Base-by-base conservation (phyloP, 2,329 filamentous ascomycete genomes). In the Endoconidiophora polonica region DNA sequence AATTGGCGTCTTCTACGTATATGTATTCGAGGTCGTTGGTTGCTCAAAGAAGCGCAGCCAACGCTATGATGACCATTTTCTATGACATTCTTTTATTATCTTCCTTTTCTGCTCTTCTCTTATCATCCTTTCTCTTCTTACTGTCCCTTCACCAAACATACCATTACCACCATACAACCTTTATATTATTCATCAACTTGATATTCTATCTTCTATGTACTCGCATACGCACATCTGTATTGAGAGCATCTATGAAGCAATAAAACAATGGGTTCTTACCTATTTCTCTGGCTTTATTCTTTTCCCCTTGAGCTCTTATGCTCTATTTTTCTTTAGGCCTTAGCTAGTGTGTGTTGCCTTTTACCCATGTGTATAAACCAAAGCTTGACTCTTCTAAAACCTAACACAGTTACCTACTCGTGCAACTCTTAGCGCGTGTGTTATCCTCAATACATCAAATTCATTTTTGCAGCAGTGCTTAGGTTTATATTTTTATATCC, bases 11-110 rank as follows among this genome's bases (percentile, higher is more conserved):
- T 33, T 33, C 26, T 33, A 33, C 26, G 16, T 18, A 20, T 22
- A 14, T 43, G 20, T 24, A 43, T 24, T 22, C 40, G 16, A 48
- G 46, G 38, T 48, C 39, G 46, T 48, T 48, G 43, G 12, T 12
- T 18, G 9, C 16, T 16, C 5, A 36, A 16, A 45, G 26, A 33
- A n/a, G 26, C 29, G 14, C n/a, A 29, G 22, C 39, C 24, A 48
- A 48, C 39, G 46, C 46, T 48, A 48, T 23, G 46, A 48, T 33
- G 40, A 49, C 42, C 20, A 39, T 20, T 37, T 38, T 42, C 46
- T 23, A 46, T 38, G 41, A 46, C 42, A 22, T 45, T 33, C 36
- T 38, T 41, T 49, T 48, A 22, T 44, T 39, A 5, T 14, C 23
- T 22, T 29, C 16, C 37, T n/a, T 44, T 36, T 45, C 29, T 41